Percentiles rank a stretch among this genome's conserved stretches.
Conservation (phyloP, 257 asterid genomes). For the Primulina huaijiensis region DNA sequence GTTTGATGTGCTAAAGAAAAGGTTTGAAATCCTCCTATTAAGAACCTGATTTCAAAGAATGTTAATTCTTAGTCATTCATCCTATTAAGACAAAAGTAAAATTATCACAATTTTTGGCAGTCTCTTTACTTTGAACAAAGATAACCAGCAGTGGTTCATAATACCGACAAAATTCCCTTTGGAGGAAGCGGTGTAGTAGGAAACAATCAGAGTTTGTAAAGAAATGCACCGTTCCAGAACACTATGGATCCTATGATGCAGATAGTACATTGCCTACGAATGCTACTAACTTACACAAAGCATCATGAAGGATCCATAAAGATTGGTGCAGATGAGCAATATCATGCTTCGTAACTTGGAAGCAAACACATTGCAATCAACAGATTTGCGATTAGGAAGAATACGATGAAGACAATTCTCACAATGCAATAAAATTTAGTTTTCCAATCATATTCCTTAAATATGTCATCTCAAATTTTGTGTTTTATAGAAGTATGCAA, state of each 20-base stretch:
- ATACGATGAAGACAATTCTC: too few species aligned
- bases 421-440: too few species aligned
- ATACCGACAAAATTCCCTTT: background rate
- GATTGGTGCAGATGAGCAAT: background rate
- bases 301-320: background rate
- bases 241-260: background rate
- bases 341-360: background rate
- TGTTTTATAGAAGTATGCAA: background rate
- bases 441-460: too few species aligned
- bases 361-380: background rate
- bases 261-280: background rate
- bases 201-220: background rate
- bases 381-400: background rate
- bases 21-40: too few species aligned
- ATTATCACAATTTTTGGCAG: too few species aligned
- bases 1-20: too few species aligned
- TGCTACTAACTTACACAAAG: background rate
- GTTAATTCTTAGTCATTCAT: too few species aligned
- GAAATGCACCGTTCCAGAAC: background rate
- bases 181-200: too few species aligned
- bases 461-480: too few species aligned
- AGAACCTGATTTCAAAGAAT: too few species aligned
- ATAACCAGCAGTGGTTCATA: background rate
- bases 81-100: too few species aligned
- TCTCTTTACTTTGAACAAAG: background rate